A percentile compares a stretch with the other conserved stretches of the same genome.
These are phyloP conservation scores for Calonectria pseudoreteaudii DNA, from an alignment of 2,329 filamentous ascomycete species.

Conservation along the genomic window DNA sequence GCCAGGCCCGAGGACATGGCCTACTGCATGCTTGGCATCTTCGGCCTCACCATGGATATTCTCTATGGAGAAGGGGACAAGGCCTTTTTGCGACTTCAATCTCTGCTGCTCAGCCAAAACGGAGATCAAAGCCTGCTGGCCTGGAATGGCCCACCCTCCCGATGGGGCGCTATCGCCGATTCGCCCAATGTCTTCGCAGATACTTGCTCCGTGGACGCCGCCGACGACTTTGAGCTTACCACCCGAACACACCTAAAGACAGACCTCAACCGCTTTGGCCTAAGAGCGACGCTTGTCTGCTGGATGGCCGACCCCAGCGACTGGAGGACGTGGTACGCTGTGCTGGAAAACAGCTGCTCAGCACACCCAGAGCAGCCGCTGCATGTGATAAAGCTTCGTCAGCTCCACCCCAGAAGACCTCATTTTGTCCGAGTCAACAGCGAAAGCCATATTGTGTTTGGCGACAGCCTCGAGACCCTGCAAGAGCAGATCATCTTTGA, in stretches of 20 bases:
- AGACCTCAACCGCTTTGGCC: neutral
- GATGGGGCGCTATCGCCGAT: neutral
- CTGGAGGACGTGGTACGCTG: neutral
- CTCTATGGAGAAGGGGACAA: constrained; percentile 1
- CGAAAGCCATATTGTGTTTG: neutral
- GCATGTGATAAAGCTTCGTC: constrained; percentile 1
- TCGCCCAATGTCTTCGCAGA: neutral
- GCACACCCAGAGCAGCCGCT: neutral
- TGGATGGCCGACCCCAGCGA: constrained; percentile 1
- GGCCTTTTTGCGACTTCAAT: neutral
- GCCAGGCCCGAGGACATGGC: constrained; percentile 10
- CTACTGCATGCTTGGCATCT: constrained; percentile 13
- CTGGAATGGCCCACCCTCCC: neutral
- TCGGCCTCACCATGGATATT: constrained; percentile 15
- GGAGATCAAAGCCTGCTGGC: neutral
- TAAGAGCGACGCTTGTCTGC: neutral
- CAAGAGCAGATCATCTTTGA: neutral
- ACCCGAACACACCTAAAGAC: neutral
- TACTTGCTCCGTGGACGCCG: neutral
- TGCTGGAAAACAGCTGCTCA: neutral
- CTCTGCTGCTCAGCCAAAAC: neutral
- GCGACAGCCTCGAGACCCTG: neutral
- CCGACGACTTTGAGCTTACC: neutral
- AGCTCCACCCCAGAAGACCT: neutral
- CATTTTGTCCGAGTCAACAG: neutral